Conservation (phyloP, 73 alveolate species). For the Strombidium stylifer region DNA sequence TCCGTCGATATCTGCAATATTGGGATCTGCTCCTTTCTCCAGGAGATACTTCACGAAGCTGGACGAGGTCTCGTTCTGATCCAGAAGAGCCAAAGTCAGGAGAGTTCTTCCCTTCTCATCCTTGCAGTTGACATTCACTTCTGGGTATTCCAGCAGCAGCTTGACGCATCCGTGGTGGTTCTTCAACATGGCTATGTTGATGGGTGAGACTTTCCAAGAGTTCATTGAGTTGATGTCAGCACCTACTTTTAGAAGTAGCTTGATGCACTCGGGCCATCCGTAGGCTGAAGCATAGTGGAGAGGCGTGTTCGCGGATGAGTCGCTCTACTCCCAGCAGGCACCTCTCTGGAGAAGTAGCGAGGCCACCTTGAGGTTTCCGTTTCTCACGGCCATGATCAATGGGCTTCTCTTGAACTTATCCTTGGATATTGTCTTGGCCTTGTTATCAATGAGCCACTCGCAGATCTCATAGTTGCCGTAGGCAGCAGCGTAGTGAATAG, state of each 20-base stretch:
- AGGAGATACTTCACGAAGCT: constrained; percentile 76
- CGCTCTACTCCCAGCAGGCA: constrained; percentile 87
- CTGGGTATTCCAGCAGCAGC: constrained; percentile 73
- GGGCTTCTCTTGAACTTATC: constrained; percentile 77
- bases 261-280: constrained; percentile 87
- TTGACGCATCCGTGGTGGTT: constrained; percentile 88
- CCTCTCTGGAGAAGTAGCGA: constrained; percentile 82
- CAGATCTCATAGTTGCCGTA: constrained; percentile 69
- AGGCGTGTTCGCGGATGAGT: constrained; percentile 90
- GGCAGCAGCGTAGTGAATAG: constrained; percentile 68
- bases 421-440: constrained; percentile 66
- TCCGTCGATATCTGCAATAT: constrained; percentile 87
- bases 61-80: constrained; percentile 65
- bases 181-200: constrained; percentile 90
- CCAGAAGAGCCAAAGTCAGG: constrained; percentile 71
- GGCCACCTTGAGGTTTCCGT: constrained; percentile 89
- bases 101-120: constrained; percentile 94
- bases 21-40: constrained; percentile 89
- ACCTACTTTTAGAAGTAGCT: constrained; percentile 85
- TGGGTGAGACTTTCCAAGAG: constrained; percentile 95
- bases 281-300: constrained; percentile 97
- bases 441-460: constrained; percentile 62
- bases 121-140: constrained; percentile 91
- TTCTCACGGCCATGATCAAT: constrained; percentile 80
- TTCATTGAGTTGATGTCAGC: constrained; percentile 90